Percentiles rank a stretch among this genome's conserved stretches.
These are phyloP conservation scores for Sporobolus alterniflorus DNA, from an alignment of 202 grass and related monocot species.

Conservation along the genomic window DNA sequence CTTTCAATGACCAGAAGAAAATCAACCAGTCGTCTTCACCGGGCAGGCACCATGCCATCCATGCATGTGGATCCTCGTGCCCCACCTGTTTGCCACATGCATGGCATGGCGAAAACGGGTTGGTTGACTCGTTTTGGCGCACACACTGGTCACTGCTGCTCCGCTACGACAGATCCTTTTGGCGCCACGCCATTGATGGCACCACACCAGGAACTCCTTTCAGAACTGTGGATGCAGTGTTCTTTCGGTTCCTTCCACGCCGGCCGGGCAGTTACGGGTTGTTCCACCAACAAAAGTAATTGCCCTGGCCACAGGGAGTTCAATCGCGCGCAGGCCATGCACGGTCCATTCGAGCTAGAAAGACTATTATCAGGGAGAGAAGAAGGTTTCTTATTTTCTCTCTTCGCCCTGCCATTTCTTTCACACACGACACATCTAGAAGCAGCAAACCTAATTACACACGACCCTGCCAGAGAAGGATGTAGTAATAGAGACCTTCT, in stretches of 20 bases:
- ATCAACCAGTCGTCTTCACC: not conserved
- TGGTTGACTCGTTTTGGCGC: too few species aligned
- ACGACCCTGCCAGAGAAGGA: slow-evolving; percentile 28
- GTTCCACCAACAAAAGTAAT: slow-evolving; percentile 39
- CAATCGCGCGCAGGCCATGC: too few species aligned
- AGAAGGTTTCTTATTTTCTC: slow-evolving; percentile 3
- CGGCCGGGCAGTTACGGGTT: not conserved
- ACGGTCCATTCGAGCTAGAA: too few species aligned
- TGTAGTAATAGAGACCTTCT: too few species aligned
- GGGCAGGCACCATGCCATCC: too few species aligned
- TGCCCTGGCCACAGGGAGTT: too few species aligned
- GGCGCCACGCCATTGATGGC: not conserved
- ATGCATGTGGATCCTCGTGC: not conserved
- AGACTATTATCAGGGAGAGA: too few species aligned
- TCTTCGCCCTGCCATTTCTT: not conserved
- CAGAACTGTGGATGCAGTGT: not conserved
- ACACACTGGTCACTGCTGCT: too few species aligned
- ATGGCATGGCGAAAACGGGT: too few species aligned
- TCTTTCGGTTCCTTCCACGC: not conserved
- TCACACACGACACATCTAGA: not conserved
- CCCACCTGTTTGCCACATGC: too few species aligned
- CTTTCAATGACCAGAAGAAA: slow-evolving; percentile 7
- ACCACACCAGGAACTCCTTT: not conserved
- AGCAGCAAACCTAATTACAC: slow-evolving; percentile 34
- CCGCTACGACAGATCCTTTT: not conserved